Conservation (phyloP, 1,139 yeast species). For the Lodderomyces margitis region DNA sequence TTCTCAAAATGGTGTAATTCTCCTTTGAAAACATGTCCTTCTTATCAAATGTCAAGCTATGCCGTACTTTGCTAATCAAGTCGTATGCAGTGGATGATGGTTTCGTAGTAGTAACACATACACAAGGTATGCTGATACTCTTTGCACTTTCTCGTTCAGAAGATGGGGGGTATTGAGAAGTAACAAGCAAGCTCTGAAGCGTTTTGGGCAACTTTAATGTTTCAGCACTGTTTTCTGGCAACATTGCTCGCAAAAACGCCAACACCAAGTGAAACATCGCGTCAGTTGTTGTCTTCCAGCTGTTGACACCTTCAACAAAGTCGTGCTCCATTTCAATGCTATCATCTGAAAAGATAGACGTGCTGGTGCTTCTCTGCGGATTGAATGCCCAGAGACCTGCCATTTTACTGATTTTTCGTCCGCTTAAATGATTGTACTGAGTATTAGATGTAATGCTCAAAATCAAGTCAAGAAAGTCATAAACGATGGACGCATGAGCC, state of each 20-base stretch:
- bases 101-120: conserved; percentile 61
- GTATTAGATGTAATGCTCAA: conserved; percentile 84
- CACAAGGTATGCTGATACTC: conserved; percentile 52
- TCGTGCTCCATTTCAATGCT: conserved; percentile 29
- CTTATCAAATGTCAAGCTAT: conserved; percentile 66
- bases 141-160: conserved; percentile 29
- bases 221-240: conserved; percentile 61
- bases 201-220: conserved; percentile 61
- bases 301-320: conserved; percentile 69
- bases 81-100: conserved; percentile 52
- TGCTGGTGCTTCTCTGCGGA: conserved; percentile 10
- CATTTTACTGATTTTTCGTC: conserved; percentile 76
- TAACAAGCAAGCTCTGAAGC: conserved; percentile 59
- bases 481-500: conserved; percentile 85
- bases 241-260: conserved; percentile 77
- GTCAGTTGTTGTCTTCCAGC: conserved; percentile 81
- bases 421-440: conserved; percentile 73
- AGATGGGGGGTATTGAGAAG: conserved; percentile 62
- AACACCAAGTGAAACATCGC: conserved; percentile 80
- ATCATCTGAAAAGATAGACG: neutral
- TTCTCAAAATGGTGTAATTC: conserved; percentile 72
- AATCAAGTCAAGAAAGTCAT: conserved; percentile 78
- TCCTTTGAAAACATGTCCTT: conserved; percentile 74
- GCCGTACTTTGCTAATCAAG: conserved; percentile 54
- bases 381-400: conserved; percentile 90